Evolutionary conservation across 192 early-diverging fungal genomes (phyloP), one percentile per base, ranked within the genome.

Genomic region (Podila horticola): DNA sequence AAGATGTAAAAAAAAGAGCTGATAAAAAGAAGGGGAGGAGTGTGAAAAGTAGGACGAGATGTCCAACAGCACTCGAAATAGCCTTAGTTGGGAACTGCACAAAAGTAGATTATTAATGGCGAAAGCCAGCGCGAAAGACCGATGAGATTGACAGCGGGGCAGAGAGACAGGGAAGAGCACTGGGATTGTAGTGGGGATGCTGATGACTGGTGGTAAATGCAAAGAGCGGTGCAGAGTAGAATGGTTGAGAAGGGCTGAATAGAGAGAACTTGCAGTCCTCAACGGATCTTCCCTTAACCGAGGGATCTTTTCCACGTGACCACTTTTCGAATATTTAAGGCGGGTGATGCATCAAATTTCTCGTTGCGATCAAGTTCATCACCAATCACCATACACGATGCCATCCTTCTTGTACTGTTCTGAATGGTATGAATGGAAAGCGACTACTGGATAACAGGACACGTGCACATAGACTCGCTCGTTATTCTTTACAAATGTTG

Each of bases 391-490:
- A 22, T 58, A 19, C 15, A 83, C 30, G 33, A 87, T 88, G 87
- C 84, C 87, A 17, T 83, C 75, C 38, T 88, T 88, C 68, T 77
- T 86, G 58, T 88, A 86, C 41, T 88, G 87, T 60, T 83, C 76
- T 6, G 87, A 88, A 74, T 88, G 87, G 87, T 88, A 88, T 64
- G 58, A n/a, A 48, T 5, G 24, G n/a, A 26, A 20, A 11, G 20
- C 49, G n/a, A 48, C 33, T 31, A 38, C n/a, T 12, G 52, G n/a
- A 28, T 30, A 31, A 20, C 45, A 31, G 24, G 5, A 31, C 36
- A 49, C 41, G 13, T 55, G 5, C 26, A 41, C 58, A 30, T 19
- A 30, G 10, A 13, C 22, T n/a, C n/a, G 1, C 17, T 58, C 17
- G 28, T 30, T 17, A 24, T 38, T 62, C 34, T n/a, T 19, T n/a